Evolutionary conservation across 2,329 filamentous ascomycete species (phyloP).

Genomic region (Venturia carpophila): DNA sequence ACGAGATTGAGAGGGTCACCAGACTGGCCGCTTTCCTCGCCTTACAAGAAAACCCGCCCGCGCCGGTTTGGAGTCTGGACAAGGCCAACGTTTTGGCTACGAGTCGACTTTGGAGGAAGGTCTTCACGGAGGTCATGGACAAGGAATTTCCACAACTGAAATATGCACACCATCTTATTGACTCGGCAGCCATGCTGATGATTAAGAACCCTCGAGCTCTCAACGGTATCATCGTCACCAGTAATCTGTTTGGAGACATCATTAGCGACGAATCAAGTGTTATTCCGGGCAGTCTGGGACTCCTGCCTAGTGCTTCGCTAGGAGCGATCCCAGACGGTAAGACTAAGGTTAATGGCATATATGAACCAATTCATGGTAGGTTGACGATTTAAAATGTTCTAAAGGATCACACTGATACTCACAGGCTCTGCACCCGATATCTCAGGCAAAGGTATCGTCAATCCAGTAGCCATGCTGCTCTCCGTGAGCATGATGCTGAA

Average conservation of each 20-base stretch:
- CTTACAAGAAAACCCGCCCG: constrained; percentile 64
- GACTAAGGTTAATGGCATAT: constrained; percentile 83
- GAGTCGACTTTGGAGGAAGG: constrained; percentile 80
- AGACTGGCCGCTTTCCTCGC: constrained; percentile 76
- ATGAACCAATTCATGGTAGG: constrained; percentile 92
- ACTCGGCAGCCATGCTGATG: constrained; percentile 96
- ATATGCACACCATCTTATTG: constrained; percentile 84
- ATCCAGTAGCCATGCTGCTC: constrained; percentile 84
- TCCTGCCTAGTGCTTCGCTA: constrained; percentile 81
- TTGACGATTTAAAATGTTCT: constrained; percentile 4
- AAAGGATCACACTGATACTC: constrained; percentile 20
- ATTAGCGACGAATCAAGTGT: constrained; percentile 92
- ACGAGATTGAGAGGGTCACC: constrained; percentile 82
- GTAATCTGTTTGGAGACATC: constrained; percentile 94
- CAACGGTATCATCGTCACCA: constrained; percentile 86
- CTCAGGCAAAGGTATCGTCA: constrained; percentile 82
- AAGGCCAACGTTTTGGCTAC: constrained; percentile 97
- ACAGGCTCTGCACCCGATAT: constrained; percentile 86
- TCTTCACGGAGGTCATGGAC: constrained; percentile 73
- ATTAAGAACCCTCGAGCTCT: constrained; percentile 83
- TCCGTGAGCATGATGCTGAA: constrained; percentile 93
- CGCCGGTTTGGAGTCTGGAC: constrained; percentile 78
- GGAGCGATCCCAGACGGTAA: constrained; percentile 80
- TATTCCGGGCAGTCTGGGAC: constrained; percentile 81
- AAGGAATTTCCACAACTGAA: constrained; percentile 83